Evolutionary conservation across 169 alveolate genomes (phyloP), one percentile per base, ranked within the genome.

Genomic region (Plasmodium knowlesi): DNA sequence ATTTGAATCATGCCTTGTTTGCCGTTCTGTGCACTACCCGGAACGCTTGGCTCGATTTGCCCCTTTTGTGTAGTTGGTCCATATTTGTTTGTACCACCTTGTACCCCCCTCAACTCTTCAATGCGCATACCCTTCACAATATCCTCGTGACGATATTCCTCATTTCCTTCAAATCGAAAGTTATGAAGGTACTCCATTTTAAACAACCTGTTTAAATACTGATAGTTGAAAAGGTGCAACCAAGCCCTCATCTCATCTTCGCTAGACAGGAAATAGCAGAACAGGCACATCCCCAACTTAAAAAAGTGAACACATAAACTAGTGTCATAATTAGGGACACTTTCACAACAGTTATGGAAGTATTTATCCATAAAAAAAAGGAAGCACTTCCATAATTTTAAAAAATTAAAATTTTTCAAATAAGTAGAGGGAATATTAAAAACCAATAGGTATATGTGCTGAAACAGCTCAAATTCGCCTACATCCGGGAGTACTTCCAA

Each of bases 211-310:
- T 89, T 57, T 79, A 89, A 39, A 61, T 78, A 25, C 72, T 79
- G 76, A 73, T 57, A 89, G 28, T 89, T 89, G 53, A 57, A 89
- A 89, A 89, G 82, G 82, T 57, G 61, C 72, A 89, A 37, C 94
- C 94, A 89, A 16, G 46, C 5, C 32, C 72, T 89, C 57, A 28
- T n/a, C 25, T 89, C 82, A 57, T 76, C 46, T 39, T 79, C 61
- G 22, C 61, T 78, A n/a, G 30, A 41, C 22, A 79, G 72, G 25
- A 80, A 89, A 43, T 78, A 89, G 53, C 41, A 89, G 14, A 89
- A 89, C 50, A 89, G 53, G 34, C 90, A 89, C n/a, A 89, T 39
- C 34, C 50, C 89, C 37, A 89, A 54, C 70, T 89, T 89, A 41
- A 30, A 46, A 53, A 89, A 89, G 71, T 89, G 41, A 53, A 89